Evolutionary conservation across 169 alveolate species (phyloP).

Genomic region (Theileria orientalis): DNA sequence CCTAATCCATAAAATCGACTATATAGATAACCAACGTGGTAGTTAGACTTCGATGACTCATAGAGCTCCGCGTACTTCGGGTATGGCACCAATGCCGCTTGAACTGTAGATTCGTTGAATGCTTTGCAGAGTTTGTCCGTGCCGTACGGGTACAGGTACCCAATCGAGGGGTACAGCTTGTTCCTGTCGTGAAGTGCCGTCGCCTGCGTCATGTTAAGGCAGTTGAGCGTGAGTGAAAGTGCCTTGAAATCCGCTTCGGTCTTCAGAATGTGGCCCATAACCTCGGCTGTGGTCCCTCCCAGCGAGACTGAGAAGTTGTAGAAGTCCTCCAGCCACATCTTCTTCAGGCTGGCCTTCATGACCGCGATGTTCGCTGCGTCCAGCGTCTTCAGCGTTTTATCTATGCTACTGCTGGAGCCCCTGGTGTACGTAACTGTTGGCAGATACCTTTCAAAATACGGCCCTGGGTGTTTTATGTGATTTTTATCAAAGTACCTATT

Average conservation of each 20-base stretch:
- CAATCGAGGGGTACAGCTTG: slow-evolving; percentile 85
- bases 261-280: slow-evolving; percentile 88
- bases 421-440: slow-evolving; percentile 49
- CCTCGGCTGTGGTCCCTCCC: slow-evolving; percentile 88
- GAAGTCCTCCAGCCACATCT: slow-evolving; percentile 95
- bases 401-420: slow-evolving; percentile 50
- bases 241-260: slow-evolving; percentile 86
- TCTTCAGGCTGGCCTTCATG: slow-evolving; percentile 88
- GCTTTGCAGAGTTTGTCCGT: slow-evolving; percentile 87
- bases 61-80: slow-evolving; percentile 83
- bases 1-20: no score
- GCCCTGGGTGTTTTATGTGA: slow-evolving; percentile 19
- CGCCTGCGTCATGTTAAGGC: slow-evolving; percentile 61
- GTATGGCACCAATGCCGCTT: slow-evolving; percentile 87
- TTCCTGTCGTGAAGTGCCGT: slow-evolving; percentile 78
- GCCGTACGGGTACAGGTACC: slow-evolving; percentile 90
- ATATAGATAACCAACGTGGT: slow-evolving; percentile 56
- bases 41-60: slow-evolving; percentile 81
- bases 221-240: slow-evolving; percentile 76
- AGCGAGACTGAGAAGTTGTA: slow-evolving; percentile 85
- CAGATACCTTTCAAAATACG: slow-evolving; percentile 69
- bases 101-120: slow-evolving; percentile 86
- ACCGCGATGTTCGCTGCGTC: slow-evolving; percentile 81
- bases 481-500: slow-evolving; percentile 80
- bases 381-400: slow-evolving; percentile 55